Conservation (phyloP, 768 basidiomycete genomes). For the Holtermannia corniformis region DNA sequence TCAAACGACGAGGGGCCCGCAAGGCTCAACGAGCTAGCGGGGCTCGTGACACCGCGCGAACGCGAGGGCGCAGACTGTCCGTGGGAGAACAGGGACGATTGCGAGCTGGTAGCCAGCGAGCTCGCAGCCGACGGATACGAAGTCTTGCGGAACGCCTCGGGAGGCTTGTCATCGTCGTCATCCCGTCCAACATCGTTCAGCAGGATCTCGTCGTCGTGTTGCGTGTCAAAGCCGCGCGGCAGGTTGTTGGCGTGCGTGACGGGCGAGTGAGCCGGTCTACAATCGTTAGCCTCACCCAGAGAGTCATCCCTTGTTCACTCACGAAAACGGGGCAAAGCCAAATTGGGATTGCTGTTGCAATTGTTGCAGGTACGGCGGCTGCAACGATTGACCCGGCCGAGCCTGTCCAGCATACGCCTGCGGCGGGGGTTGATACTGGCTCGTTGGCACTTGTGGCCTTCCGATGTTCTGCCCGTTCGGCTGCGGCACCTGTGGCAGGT, state of each 20-base stretch:
- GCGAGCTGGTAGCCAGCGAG: background rate
- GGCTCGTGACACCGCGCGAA: background rate
- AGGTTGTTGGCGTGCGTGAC: background rate
- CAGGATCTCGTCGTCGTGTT: no score
- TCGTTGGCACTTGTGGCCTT: no score
- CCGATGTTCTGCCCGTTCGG: no score
- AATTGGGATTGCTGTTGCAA: background rate
- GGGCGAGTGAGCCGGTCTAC: background rate
- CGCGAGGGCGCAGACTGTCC: background rate
- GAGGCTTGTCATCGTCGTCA: background rate
- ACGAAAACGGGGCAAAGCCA: background rate
- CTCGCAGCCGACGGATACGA: background rate
- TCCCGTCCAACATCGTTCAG: no score
- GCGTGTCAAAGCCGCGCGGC: no score
- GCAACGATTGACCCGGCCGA: background rate
- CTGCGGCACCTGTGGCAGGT: no score
- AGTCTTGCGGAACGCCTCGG: background rate
- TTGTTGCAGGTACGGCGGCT: background rate
- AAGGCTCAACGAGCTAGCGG: background rate
- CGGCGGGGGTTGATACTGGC: background rate
- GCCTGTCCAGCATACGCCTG: background rate
- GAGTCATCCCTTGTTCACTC: background rate
- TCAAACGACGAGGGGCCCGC: no score
- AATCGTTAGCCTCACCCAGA: background rate
- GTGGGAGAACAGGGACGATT: background rate